These are phyloP conservation scores for Cruciata laevipes DNA, from an alignment of 257 asterid genomes.

Conservation along the genomic window DNA sequence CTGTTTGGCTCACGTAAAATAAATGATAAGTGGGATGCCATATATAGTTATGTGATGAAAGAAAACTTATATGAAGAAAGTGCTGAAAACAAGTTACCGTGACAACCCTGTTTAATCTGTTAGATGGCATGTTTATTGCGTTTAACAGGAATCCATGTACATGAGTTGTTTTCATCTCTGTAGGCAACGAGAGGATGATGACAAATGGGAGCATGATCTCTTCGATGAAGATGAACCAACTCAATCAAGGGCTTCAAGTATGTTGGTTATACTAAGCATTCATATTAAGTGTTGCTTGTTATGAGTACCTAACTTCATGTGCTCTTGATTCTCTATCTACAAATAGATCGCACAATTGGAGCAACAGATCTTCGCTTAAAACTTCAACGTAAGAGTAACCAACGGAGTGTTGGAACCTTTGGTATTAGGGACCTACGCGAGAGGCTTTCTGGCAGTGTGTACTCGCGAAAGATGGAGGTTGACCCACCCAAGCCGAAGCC, in stretches of 20 bases:
- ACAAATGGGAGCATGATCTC: slow-evolving; percentile 90
- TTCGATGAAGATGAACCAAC: slow-evolving; percentile 39
- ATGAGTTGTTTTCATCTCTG: slow-evolving; percentile 26
- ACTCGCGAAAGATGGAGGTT: slow-evolving; percentile 44
- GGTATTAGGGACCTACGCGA: slow-evolving; percentile 88
- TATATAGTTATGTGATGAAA: not conserved
- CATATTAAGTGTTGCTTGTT: slow-evolving; percentile 20
- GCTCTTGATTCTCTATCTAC: slow-evolving; percentile 21
- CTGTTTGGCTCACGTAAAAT: not conserved
- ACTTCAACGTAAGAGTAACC: slow-evolving; percentile 72
- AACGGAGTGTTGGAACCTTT: slow-evolving; percentile 50
- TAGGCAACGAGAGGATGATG: slow-evolving; percentile 84
- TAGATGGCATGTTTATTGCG: not conserved
- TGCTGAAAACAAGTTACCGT: not conserved
- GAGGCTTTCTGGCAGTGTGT: slow-evolving; percentile 69
- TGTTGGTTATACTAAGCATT: slow-evolving; percentile 7
- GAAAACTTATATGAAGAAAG: no score
- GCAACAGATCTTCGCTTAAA: slow-evolving; percentile 81
- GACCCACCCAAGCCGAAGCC: slow-evolving; percentile 29
- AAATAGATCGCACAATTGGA: slow-evolving; percentile 60
- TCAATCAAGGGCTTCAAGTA: slow-evolving; percentile 49
- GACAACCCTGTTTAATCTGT: not conserved
- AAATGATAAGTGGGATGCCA: not conserved
- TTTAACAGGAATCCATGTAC: slow-evolving; percentile 11
- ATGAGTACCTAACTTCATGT: not conserved